Evolutionary conservation across 192 early-diverging fungal species (phyloP).

Genomic region (Podochytrium sp.): DNA sequence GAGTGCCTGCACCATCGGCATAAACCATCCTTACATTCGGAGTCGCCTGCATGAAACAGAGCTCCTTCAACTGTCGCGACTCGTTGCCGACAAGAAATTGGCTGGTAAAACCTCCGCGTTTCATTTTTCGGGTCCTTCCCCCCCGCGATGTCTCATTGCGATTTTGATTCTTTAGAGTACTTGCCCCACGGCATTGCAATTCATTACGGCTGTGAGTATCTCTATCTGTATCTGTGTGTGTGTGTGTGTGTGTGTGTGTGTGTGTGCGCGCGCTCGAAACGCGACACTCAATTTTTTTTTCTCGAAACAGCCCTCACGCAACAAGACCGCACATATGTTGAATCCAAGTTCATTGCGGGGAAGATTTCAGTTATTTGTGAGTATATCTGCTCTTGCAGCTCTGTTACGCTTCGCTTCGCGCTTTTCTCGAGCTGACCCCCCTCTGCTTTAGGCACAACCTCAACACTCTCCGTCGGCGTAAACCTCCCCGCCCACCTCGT

Average conservation of each 20-base stretch:
- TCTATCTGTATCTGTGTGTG: no score
- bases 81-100: slow-evolving; percentile 51
- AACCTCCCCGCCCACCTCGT: slow-evolving; percentile 78
- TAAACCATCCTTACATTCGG: slow-evolving; percentile 47
- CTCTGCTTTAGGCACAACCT: slow-evolving; percentile 76
- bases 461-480: slow-evolving; percentile 77
- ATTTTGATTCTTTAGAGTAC: slow-evolving; percentile 40
- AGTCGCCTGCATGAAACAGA: slow-evolving; percentile 26
- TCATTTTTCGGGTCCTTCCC: slow-evolving; percentile 4
- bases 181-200: slow-evolving; percentile 65
- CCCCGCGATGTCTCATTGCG: neutral
- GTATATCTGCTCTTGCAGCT: slow-evolving; percentile 30
- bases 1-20: slow-evolving; percentile 13
- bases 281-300: neutral
- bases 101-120: slow-evolving; percentile 12
- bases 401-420: neutral
- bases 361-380: slow-evolving; percentile 61
- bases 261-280: no score
- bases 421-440: slow-evolving; percentile 6
- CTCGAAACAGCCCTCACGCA: slow-evolving; percentile 41
- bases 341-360: slow-evolving; percentile 57
- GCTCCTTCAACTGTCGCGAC: slow-evolving; percentile 9
- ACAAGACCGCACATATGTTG: slow-evolving; percentile 56
- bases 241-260: no score
- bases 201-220: slow-evolving; percentile 64